These are phyloP conservation scores for Ogataea paradorogensis DNA, from an alignment of 805 yeast species.

Conservation along the genomic window DNA sequence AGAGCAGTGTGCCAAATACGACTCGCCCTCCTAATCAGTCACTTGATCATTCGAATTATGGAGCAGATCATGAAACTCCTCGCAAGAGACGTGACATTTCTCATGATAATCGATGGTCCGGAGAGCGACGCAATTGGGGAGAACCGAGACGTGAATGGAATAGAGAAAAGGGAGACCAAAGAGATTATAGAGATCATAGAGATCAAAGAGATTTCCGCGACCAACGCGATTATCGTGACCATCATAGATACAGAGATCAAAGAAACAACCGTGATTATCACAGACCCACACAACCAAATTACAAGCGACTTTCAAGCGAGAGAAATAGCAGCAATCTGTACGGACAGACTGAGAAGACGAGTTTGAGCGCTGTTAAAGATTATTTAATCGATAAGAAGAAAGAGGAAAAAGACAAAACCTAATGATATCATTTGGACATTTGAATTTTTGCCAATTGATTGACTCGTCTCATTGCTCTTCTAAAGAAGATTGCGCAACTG, in stretches of 20 bases:
- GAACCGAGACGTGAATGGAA: not conserved
- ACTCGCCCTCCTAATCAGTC: constrained; percentile 16
- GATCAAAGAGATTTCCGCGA: constrained; percentile 3
- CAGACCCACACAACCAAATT: not conserved
- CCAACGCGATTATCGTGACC: not conserved
- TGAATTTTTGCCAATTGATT: constrained; percentile 66
- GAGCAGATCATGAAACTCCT: constrained; percentile 11
- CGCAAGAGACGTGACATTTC: constrained; percentile 8
- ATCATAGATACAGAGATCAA: not conserved
- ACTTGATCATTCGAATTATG: constrained; percentile 19
- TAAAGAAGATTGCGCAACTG: constrained; percentile 43
- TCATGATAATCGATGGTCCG: constrained; percentile 7
- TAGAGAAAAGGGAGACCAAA: constrained; percentile 2
- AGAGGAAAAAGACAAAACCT: constrained; percentile 6
- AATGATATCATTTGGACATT: constrained; percentile 19
- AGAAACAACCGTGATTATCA: not conserved
- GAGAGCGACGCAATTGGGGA: constrained; percentile 7
- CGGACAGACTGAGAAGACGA: constrained; percentile 14
- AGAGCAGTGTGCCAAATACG: constrained; percentile 1
- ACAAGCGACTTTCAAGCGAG: constrained; percentile 1
- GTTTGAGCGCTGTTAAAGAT: constrained; percentile 20
- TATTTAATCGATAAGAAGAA: constrained; percentile 16
- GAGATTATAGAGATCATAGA: constrained; percentile 4
- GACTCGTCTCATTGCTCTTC: constrained; percentile 54
- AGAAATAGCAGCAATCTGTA: constrained; percentile 11